phyloP scores from a whole-genome alignment of 1,139 yeast genomes.

The Meyerozyma carpophila region DNA sequence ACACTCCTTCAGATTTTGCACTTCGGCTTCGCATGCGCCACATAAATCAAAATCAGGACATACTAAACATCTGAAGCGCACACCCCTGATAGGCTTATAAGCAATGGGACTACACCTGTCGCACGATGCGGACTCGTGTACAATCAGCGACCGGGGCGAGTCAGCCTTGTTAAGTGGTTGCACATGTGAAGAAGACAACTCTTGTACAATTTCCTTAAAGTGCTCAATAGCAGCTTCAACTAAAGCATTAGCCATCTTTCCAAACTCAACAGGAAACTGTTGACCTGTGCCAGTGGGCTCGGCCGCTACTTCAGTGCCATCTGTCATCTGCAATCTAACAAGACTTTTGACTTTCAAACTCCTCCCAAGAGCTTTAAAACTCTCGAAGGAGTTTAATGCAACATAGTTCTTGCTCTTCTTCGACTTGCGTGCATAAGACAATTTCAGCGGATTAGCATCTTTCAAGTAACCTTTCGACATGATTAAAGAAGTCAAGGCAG shows the following conservation, averaged over 20 bases:
- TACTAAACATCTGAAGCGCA: constrained; percentile 48
- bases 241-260: constrained; percentile 19
- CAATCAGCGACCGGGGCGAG: not conserved
- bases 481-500: not conserved
- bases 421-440: constrained; percentile 26
- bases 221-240: constrained; percentile 21
- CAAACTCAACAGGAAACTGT: constrained; percentile 14
- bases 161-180: not conserved
- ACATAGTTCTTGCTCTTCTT: constrained; percentile 40
- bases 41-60: constrained; percentile 59
- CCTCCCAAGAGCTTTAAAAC: constrained; percentile 41
- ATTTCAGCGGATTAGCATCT: not conserved
- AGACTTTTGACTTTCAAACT: constrained; percentile 43
- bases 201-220: constrained; percentile 15
- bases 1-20: constrained; percentile 5
- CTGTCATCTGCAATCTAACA: constrained; percentile 25
- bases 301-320: constrained; percentile 4
- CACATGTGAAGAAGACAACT: not conserved
- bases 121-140: constrained; percentile 66
- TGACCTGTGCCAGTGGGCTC: constrained; percentile 5
- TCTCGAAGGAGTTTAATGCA: constrained; percentile 30
- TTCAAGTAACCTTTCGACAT: not conserved
- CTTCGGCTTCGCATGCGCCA: constrained; percentile 36
- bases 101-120: constrained; percentile 64
- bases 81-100: constrained; percentile 41